These are phyloP conservation scores for Starmera stellimalicola DNA, from an alignment of 1,139 yeast genomes.

Conservation along the genomic window DNA sequence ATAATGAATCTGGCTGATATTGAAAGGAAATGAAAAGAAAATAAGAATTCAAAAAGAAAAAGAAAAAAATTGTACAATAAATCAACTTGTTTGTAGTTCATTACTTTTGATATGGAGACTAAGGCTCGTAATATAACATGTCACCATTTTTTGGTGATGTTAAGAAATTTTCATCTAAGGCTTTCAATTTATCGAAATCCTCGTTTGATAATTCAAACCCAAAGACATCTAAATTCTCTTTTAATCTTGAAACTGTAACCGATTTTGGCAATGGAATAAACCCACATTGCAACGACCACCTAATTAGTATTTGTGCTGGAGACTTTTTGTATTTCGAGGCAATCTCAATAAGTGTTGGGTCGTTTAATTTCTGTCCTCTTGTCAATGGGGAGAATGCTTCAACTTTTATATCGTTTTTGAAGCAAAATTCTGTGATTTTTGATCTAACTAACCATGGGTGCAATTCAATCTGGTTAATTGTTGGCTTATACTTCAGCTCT, in stretches of 20 bases:
- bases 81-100: not conserved
- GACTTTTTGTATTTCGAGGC: conserved; percentile 27
- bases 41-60: not conserved
- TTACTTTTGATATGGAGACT: not conserved
- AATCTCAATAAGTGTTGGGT: conserved; percentile 34
- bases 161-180: conserved; percentile 8
- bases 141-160: not conserved
- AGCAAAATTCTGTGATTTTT: conserved; percentile 49
- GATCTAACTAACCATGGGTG: conserved; percentile 69
- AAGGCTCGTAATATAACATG: not conserved
- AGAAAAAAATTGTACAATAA: not conserved
- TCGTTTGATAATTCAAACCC: conserved; percentile 37
- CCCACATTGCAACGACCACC: conserved; percentile 51
- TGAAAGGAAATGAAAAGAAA: too few relatives aligned
- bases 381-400: conserved; percentile 73
- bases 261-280: conserved; percentile 69
- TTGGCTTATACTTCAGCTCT: conserved; percentile 43
- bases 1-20: conserved; percentile 15
- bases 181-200: conserved; percentile 20
- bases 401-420: conserved; percentile 37
- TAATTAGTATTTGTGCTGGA: conserved; percentile 33
- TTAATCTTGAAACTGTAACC: conserved; percentile 38
- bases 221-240: conserved; percentile 34
- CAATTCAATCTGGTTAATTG: conserved; percentile 60
- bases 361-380: conserved; percentile 43